Evolutionary conservation across 208 protist species (phyloP).

Genomic region (Trypanosoma caninum): DNA sequence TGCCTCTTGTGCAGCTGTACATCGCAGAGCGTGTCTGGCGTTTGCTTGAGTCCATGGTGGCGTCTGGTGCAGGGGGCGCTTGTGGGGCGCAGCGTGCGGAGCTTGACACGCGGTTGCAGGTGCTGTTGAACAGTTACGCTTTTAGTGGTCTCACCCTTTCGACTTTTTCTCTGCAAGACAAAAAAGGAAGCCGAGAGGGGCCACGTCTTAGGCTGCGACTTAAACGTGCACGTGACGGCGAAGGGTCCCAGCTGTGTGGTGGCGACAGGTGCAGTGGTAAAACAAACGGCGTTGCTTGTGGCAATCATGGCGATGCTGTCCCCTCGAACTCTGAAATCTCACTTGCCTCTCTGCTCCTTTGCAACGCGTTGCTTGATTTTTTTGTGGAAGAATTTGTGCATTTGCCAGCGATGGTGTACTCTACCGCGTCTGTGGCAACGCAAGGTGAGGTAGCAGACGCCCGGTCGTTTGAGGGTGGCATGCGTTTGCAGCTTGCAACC

Average conservation of each 20-base stretch:
- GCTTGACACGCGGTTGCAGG: constrained; percentile 6
- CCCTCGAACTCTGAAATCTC: constrained; percentile 4
- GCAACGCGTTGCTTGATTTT: constrained; percentile 17
- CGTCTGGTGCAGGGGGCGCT: background rate
- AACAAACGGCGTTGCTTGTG: background rate
- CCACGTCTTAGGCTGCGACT: constrained; percentile 6
- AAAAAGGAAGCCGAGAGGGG: background rate
- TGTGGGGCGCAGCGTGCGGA: background rate
- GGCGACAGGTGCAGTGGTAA: background rate
- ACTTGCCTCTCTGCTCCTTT: background rate
- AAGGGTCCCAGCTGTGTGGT: background rate
- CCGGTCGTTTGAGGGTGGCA: background rate
- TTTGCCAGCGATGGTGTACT: background rate
- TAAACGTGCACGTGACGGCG: constrained; percentile 5
- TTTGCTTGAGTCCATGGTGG: constrained; percentile 6
- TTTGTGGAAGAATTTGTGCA: constrained; percentile 3
- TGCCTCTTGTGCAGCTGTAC: constrained; percentile 38
- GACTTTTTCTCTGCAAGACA: background rate
- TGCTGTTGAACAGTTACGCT: constrained; percentile 14
- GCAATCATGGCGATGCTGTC: background rate
- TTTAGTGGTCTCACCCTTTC: constrained; percentile 4
- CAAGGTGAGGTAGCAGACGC: background rate
- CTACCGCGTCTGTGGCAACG: background rate
- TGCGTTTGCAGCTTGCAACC: constrained; percentile 11
- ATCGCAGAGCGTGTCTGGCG: constrained; percentile 32